Evolutionary conservation across 2,329 filamentous ascomycete genomes (phyloP).

Genomic region (Venturiaceae sp.): DNA sequence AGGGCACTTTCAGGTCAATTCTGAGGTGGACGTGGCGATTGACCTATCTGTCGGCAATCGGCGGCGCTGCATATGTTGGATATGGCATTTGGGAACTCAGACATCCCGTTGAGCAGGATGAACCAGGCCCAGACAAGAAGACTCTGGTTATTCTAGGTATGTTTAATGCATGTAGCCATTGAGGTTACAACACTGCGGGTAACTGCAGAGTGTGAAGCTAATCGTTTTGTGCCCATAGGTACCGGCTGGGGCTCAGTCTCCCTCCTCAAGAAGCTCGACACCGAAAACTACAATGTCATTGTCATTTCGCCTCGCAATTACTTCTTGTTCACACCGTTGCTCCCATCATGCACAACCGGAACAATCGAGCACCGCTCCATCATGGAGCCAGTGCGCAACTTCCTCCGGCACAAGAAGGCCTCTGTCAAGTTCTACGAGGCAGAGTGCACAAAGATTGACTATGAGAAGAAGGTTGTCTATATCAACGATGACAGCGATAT

Average conservation of each 20-base stretch:
- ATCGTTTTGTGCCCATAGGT: conserved; percentile 41
- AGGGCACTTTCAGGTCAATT: conserved; percentile 46
- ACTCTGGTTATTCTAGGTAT: conserved; percentile 90
- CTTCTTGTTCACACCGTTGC: conserved; percentile 96
- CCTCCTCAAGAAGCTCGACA: conserved; percentile 96
- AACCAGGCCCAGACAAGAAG: conserved; percentile 84
- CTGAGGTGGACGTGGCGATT: conserved; percentile 77
- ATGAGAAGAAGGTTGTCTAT: conserved; percentile 77
- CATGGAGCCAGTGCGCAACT: conserved; percentile 97
- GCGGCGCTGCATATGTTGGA: conserved; percentile 58
- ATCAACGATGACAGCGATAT: conserved; percentile 90
- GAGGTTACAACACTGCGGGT: conserved; percentile 1
- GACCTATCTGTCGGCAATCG: conserved; percentile 66
- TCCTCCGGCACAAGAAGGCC: conserved; percentile 89
- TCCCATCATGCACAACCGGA: conserved; percentile 95
- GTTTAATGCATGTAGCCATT: conserved; percentile 12
- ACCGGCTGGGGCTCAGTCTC: conserved; percentile 96
- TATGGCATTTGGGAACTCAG: conserved; percentile 78
- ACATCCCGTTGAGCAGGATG: conserved; percentile 69
- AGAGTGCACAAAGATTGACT: conserved; percentile 90
- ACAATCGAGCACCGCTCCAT: conserved; percentile 98
- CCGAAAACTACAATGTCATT: conserved; percentile 97
- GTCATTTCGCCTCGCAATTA: conserved; percentile 98
- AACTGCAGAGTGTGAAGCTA: conserved; percentile 7
- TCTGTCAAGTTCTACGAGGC: conserved; percentile 96